phyloP scores from a whole-genome alignment of 129 eudicot species.

The Arctium minus region DNA sequence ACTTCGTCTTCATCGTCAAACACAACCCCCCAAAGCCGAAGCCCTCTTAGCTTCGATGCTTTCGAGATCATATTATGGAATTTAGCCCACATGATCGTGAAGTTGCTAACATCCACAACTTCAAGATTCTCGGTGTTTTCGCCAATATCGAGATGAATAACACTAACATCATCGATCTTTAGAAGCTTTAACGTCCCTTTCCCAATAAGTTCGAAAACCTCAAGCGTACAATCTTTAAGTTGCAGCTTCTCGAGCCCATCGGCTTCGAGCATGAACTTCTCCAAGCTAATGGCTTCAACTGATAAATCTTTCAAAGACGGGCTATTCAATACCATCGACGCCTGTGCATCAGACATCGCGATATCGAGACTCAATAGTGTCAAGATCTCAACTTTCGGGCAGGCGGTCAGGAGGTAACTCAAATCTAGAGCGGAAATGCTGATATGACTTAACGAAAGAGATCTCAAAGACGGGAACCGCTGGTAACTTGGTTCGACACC shows the following conservation, averaged over 20 bases:
- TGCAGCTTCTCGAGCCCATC: slow-evolving; percentile 75
- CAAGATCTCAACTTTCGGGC: slow-evolving; percentile 70
- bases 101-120: slow-evolving; percentile 89
- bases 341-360: slow-evolving; percentile 87
- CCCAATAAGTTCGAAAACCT: slow-evolving; percentile 72
- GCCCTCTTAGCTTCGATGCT: slow-evolving; percentile 62
- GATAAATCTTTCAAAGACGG: slow-evolving; percentile 58
- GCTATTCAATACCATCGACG: slow-evolving; percentile 71
- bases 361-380: slow-evolving; percentile 67
- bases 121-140: slow-evolving; percentile 84
- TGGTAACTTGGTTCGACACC: slow-evolving; percentile 85
- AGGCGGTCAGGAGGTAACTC: slow-evolving; percentile 70
- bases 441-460: slow-evolving; percentile 69
- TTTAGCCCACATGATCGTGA: slow-evolving; percentile 90
- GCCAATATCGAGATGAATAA: slow-evolving; percentile 85
- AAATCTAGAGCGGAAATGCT: slow-evolving; percentile 81
- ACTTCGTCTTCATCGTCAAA: slow-evolving; percentile 91
- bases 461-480: slow-evolving; percentile 66
- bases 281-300: slow-evolving; percentile 80
- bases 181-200: slow-evolving; percentile 64
- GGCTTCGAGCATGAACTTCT: slow-evolving; percentile 75
- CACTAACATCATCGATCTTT: slow-evolving; percentile 90
- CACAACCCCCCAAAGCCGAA: slow-evolving; percentile 87
- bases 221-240: slow-evolving; percentile 85
- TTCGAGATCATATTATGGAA: slow-evolving; percentile 81